Conservation (phyloP, 169 alveolate species). For the Amoebophrya sp. region DNA sequence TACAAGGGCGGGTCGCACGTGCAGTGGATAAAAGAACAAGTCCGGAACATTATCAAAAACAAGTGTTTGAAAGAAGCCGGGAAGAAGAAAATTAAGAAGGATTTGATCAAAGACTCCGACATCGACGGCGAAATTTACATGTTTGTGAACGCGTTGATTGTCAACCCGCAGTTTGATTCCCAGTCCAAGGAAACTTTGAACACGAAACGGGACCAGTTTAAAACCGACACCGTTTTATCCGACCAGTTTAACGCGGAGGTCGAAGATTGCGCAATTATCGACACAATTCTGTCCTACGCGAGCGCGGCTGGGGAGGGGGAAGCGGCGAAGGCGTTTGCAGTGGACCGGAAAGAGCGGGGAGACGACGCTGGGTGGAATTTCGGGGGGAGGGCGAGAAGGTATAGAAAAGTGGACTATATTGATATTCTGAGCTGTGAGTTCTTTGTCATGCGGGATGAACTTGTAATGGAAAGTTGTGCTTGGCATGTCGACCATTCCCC, state of each 20-base stretch:
- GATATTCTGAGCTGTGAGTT: no score
- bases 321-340: background rate
- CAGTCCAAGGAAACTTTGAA: slow-evolving; percentile 95
- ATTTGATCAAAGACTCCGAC: slow-evolving; percentile 25
- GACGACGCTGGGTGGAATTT: slow-evolving; percentile 60
- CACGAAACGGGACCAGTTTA: slow-evolving; percentile 80
- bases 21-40: slow-evolving; percentile 81
- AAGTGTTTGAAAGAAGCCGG: slow-evolving; percentile 86
- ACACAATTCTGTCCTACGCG: slow-evolving; percentile 80
- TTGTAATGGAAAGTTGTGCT: no score
- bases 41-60: slow-evolving; percentile 80
- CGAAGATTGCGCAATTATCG: slow-evolving; percentile 76
- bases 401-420: no score
- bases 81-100: slow-evolving; percentile 75
- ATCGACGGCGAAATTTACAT: slow-evolving; percentile 75
- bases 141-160: slow-evolving; percentile 90
- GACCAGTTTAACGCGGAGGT: slow-evolving; percentile 82
- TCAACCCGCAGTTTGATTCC: slow-evolving; percentile 96
- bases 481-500: background rate
- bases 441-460: no score
- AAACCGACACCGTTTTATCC: slow-evolving; percentile 74
- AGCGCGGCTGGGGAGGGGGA: slow-evolving; percentile 58
- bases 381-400: background rate
- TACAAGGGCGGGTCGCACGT: slow-evolving; percentile 97
- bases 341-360: slow-evolving; percentile 66